phyloP scores from a whole-genome alignment of 129 eudicot species.

The Lonicera japonica region DNA sequence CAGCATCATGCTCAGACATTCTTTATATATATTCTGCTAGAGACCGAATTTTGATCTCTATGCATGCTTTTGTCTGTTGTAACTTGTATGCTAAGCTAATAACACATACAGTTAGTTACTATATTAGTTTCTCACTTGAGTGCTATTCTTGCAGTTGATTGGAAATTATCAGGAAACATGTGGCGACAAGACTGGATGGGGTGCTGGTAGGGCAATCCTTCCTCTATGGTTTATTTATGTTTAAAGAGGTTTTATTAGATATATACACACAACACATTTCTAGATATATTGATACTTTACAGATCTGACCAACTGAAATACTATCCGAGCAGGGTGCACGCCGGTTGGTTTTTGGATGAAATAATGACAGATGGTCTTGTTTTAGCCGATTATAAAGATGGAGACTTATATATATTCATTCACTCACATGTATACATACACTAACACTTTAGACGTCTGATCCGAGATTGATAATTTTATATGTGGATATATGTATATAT shows the following conservation, averaged over 20 bases:
- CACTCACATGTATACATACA: no score
- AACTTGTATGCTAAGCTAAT: neutral
- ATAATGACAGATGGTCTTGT: no score
- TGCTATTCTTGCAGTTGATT: slow-evolving; percentile 62
- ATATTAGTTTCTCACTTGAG: slow-evolving; percentile 7
- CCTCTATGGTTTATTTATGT: neutral
- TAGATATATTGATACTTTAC: no score
- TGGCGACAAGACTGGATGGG: slow-evolving; percentile 90
- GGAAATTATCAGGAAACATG: slow-evolving; percentile 89
- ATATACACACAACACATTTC: no score
- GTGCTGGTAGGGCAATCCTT: slow-evolving; percentile 64
- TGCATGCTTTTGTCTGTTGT: neutral
- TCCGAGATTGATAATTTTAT: no score
- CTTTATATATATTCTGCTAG: neutral
- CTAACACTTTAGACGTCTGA: no score
- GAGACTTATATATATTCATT: no score
- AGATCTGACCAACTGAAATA: no score
- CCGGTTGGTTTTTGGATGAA: no score
- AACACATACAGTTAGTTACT: neutral
- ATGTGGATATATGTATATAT: no score
- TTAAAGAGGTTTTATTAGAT: neutral
- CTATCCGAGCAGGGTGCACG: no score
- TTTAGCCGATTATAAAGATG: no score
- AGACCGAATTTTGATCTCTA: neutral
- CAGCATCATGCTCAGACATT: neutral